Conservation (phyloP, 768 basidiomycete genomes). For the Amanita rimosa region DNA sequence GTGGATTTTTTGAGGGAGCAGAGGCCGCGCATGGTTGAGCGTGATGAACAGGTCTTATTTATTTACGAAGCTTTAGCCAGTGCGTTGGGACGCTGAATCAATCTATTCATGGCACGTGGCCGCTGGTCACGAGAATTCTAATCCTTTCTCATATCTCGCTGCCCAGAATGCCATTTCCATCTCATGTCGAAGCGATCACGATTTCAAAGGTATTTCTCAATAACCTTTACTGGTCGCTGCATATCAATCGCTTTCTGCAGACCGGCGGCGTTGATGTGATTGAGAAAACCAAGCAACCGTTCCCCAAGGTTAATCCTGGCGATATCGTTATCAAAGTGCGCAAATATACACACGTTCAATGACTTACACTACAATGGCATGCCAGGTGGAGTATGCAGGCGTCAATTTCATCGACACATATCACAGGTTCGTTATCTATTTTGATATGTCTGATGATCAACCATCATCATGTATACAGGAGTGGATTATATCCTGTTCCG, state of each 20-base stretch:
- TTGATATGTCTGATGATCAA: not conserved
- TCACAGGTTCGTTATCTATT: constrained; percentile 38
- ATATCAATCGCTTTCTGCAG: constrained; percentile 12
- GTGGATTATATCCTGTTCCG: constrained; percentile 52
- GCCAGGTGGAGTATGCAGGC: constrained; percentile 60
- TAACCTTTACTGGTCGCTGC: not conserved
- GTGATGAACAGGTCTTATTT: constrained; percentile 48
- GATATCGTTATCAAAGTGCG: constrained; percentile 44
- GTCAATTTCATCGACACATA: constrained; percentile 89
- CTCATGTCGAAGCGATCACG: constrained; percentile 58
- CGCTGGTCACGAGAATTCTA: not conserved
- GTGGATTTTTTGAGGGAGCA: constrained; percentile 75
- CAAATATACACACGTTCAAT: not conserved
- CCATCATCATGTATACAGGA: constrained; percentile 18
- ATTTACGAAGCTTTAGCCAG: constrained; percentile 47
- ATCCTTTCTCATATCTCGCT: too few species aligned
- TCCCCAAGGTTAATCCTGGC: constrained; percentile 48
- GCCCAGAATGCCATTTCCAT: constrained; percentile 38
- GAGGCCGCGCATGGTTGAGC: constrained; percentile 73
- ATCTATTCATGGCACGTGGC: not conserved
- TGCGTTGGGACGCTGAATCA: not conserved
- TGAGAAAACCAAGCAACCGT: constrained; percentile 53
- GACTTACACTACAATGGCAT: not conserved
- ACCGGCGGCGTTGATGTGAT: constrained; percentile 73
- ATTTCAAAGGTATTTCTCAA: constrained; percentile 35